Evolutionary conservation across 2,329 filamentous ascomycete genomes (phyloP), one percentile per base, ranked within the genome.

Genomic region (Leptographium radiaticola): DNA sequence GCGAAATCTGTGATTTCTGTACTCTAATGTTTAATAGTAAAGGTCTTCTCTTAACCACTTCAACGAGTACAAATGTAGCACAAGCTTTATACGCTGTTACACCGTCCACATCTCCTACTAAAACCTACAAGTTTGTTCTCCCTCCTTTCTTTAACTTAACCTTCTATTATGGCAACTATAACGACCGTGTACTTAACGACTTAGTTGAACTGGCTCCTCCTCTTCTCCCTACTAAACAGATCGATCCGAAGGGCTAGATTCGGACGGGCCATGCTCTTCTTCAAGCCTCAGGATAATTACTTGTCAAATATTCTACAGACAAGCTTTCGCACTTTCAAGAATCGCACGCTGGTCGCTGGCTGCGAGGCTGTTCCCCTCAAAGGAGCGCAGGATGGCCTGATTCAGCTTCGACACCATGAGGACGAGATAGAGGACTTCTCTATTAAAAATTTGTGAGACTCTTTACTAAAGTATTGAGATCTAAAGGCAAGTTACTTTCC

Each of bases 361-460:
- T 53, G 43, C 16, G 51, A 53, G 51, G 51, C 51, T 12, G 13
- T 53, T 2, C 51, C 52, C 13, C 45, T 53, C 36, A 25, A 15
- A 16, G 51, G 51, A 6, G 15, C 16, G n/a, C 52, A 53, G 39
- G 52, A 25, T 1, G 52, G 52, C 4, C 52, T 43, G 7, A 6
- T 53, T 45, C 45, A 53, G 45, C 34, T 53, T 8, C 52, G 52
- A 0, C 30, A 40, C 30, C 49, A 53, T n/a, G 45, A 36, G 2
- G 52, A 53, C 52, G 45, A 53, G 46, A 53, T 53, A 6, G 25
- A 44, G 12, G 52, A 53, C 52, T 44, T 53, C 34, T 52, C 36
- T 8, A 18, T 49, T 45, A 53, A 53, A 18, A 39, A 53, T 31
- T 44, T 53, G 45, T 38, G 45, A 9, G 15, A 1, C n/a, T 39